Percentiles rank a stretch among this genome's conserved stretches.
Conservation (phyloP, 257 asterid genomes). For the Mitragyna speciosa region DNA sequence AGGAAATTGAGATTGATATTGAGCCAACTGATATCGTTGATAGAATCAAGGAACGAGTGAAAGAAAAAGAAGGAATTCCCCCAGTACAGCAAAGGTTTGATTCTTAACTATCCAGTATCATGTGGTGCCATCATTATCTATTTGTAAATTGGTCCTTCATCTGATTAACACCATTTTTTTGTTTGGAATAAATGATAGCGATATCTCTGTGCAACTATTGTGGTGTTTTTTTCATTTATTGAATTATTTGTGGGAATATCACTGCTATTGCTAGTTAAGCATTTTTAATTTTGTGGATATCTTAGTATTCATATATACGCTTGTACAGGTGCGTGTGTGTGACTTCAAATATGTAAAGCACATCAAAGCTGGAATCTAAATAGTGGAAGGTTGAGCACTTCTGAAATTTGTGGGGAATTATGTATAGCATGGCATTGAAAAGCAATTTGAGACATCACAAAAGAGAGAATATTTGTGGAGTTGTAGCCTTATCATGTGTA, state of each 20-base stretch:
- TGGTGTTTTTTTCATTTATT: background rate
- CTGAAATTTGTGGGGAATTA: background rate
- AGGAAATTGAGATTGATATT: slow-evolving; percentile 69
- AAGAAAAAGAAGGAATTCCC: slow-evolving; percentile 75
- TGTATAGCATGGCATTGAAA: background rate
- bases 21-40: slow-evolving; percentile 67
- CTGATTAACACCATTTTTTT: background rate
- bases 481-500: too few species aligned
- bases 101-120: background rate
- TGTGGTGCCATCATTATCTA: background rate
- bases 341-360: background rate
- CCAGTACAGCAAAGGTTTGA: slow-evolving; percentile 65
- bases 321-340: background rate
- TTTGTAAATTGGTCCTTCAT: background rate
- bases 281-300: background rate
- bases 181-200: background rate
- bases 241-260: background rate
- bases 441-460: background rate
- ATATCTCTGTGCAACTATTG: background rate
- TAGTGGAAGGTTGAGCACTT: background rate
- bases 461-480: background rate
- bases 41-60: slow-evolving; percentile 63
- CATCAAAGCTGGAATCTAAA: background rate
- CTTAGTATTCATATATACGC: background rate
- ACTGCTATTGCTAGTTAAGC: background rate